Evolutionary conservation across 2,329 filamentous ascomycete species (phyloP).

Genomic region (Botrytis porri): DNA sequence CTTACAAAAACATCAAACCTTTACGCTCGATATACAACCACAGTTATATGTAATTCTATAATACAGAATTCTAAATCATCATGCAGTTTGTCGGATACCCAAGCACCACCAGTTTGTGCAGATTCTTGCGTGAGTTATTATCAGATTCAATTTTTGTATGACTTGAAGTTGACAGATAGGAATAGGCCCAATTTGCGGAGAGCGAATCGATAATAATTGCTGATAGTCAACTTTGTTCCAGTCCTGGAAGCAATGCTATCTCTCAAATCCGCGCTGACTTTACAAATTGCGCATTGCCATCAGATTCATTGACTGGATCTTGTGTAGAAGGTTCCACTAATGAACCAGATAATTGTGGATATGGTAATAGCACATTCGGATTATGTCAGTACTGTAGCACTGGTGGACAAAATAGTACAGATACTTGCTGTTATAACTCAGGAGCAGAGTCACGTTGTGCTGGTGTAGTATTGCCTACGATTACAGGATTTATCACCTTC

Average conservation of each 20-base stretch:
- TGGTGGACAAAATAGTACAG: constrained; percentile 85
- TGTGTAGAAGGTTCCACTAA: constrained; percentile 79
- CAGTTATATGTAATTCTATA: constrained; percentile 88
- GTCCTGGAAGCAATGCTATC: constrained; percentile 61
- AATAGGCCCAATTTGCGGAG: constrained; percentile 73
- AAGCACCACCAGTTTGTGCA: constrained; percentile 77
- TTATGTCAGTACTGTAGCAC: constrained; percentile 83
- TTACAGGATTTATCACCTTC: constrained; percentile 66
- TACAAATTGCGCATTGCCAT: constrained; percentile 79
- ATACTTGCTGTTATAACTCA: constrained; percentile 88
- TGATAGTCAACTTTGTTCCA: constrained; percentile 69
- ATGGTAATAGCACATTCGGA: constrained; percentile 65
- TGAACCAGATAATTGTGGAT: constrained; percentile 86
- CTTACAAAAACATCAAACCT: constrained; percentile 74
- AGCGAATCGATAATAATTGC: constrained; percentile 84
- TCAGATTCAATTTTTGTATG: not conserved
- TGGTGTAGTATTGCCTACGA: constrained; percentile 73
- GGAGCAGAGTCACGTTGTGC: constrained; percentile 71
- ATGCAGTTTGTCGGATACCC: constrained; percentile 63
- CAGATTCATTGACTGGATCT: constrained; percentile 69
- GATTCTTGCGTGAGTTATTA: constrained; percentile 70
- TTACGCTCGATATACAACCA: constrained; percentile 92
- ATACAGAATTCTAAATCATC: constrained; percentile 78
- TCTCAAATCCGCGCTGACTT: constrained; percentile 88
- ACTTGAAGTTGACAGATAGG: constrained; percentile 35